These are phyloP conservation scores for Serendipita sp. DNA, from an alignment of 768 basidiomycete species.

Conservation along the genomic window DNA sequence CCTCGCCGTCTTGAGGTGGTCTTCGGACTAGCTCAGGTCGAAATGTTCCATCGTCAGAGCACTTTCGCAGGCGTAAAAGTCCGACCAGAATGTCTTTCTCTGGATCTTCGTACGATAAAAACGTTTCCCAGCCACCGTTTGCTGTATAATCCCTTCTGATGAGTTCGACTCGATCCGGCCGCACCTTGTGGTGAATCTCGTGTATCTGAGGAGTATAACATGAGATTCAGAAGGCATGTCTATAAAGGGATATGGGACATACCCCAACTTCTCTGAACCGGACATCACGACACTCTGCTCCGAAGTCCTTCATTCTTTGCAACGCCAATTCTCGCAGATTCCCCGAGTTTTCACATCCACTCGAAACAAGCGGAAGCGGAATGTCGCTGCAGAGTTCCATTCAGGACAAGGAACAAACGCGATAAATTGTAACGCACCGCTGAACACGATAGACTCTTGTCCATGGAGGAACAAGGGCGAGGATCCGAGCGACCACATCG, in stretches of 20 bases:
- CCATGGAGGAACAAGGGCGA: constrained; percentile 96
- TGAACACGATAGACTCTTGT: constrained; percentile 97
- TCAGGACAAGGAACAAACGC: neutral
- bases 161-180: constrained; percentile 88
- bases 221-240: neutral
- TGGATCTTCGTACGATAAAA: constrained; percentile 96
- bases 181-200: constrained; percentile 95
- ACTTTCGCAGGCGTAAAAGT: constrained; percentile 78
- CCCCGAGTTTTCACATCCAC: constrained; percentile 94
- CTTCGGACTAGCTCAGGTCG: constrained; percentile 68
- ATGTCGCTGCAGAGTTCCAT: constrained; percentile 56
- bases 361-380: constrained; percentile 87
- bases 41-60: constrained; percentile 94
- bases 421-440: constrained; percentile 31
- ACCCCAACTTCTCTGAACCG: constrained; percentile 96
- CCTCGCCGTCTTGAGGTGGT: constrained; percentile 24
- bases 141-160: constrained; percentile 90
- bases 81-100: constrained; percentile 93
- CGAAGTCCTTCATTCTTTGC: constrained; percentile 98
- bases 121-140: constrained; percentile 99
- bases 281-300: constrained; percentile 92
- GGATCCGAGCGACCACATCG: constrained; percentile 88
- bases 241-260: constrained; percentile 20
- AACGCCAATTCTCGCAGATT: constrained; percentile 91
- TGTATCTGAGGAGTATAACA: constrained; percentile 47